Percentiles rank a stretch among this genome's conserved stretches.
phyloP scores from a whole-genome alignment of 805 yeast genomes.

The Dipodascopsis uninucleata region DNA sequence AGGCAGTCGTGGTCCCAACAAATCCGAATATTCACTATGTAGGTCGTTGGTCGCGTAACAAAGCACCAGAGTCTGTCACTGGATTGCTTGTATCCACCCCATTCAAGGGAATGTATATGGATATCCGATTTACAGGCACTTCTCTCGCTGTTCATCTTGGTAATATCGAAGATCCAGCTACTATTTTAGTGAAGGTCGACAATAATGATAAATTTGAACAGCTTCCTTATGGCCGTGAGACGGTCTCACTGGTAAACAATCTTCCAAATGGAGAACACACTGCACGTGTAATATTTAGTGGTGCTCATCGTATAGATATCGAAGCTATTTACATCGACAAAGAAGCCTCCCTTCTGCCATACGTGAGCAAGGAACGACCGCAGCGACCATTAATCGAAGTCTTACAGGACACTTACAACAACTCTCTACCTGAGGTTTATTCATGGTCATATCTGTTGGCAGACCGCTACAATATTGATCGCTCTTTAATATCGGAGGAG shows the following conservation, averaged over 20 bases:
- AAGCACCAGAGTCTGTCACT: conserved; percentile 21
- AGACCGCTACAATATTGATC: conserved; percentile 10
- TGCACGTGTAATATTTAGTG: conserved; percentile 20
- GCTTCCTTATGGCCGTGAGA: conserved; percentile 25
- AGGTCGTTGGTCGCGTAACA: conserved; percentile 27
- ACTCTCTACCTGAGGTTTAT: conserved; percentile 14
- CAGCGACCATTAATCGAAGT: conserved; percentile 16
- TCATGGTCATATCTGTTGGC: conserved; percentile 24
- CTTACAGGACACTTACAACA: conserved; percentile 16
- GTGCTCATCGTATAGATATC: conserved; percentile 17
- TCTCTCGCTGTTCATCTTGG: conserved; percentile 26
- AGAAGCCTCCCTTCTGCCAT: conserved; percentile 1
- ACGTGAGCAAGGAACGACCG: background rate
- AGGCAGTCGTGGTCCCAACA: conserved; percentile 11
- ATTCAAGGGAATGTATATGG: conserved; percentile 21
- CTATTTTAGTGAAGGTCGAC: conserved; percentile 16
- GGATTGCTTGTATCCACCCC: conserved; percentile 19
- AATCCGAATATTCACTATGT: conserved; percentile 13
- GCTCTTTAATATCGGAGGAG: conserved; percentile 9
- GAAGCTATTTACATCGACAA: conserved; percentile 24
- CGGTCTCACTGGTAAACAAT: conserved; percentile 14
- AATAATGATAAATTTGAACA: conserved; percentile 4
- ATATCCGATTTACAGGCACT: conserved; percentile 24
- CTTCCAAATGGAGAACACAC: conserved; percentile 11
- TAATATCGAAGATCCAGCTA: conserved; percentile 19